Evolutionary conservation across 208 protist species (phyloP).

Genomic region (Acanthamoeba triangularis): DNA sequence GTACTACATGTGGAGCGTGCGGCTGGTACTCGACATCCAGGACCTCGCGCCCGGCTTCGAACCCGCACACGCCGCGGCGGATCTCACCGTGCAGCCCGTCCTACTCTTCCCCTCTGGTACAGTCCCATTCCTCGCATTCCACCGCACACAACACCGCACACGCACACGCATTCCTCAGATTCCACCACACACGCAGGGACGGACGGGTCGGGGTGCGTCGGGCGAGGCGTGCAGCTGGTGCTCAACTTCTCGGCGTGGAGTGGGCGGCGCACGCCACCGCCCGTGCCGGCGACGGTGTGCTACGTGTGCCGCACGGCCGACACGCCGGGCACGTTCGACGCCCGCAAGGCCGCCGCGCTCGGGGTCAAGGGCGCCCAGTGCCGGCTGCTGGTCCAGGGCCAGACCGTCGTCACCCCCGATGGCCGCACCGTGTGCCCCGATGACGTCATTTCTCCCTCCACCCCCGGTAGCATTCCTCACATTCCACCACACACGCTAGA

Average conservation of each 20-base stretch:
- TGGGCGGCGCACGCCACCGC: background rate
- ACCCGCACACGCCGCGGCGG: background rate
- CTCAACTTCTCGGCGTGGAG: background rate
- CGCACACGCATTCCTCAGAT: background rate
- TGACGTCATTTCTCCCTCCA: background rate
- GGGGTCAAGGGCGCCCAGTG: conserved; percentile 71
- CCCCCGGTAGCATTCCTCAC: background rate
- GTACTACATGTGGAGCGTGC: background rate
- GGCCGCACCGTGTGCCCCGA: background rate
- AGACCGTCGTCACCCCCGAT: background rate
- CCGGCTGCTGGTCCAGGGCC: background rate
- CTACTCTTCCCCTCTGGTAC: background rate
- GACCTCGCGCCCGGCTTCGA: background rate
- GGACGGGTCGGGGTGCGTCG: background rate
- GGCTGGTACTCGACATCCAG: background rate
- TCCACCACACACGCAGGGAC: background rate
- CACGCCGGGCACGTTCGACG: conserved; percentile 80
- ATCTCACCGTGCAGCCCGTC: conserved; percentile 17
- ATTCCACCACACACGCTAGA: background rate
- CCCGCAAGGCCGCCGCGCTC: conserved; percentile 73
- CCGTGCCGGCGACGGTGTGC: conserved; percentile 39
- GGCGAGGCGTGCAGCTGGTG: background rate
- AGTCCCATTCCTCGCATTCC: no score
- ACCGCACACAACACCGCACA: background rate
- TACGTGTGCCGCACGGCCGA: conserved; percentile 81